Percentiles rank a stretch among this genome's conserved stretches.
Evolutionary conservation across 2,329 filamentous ascomycete species (phyloP).

Genomic region (Beauveria sp.): DNA sequence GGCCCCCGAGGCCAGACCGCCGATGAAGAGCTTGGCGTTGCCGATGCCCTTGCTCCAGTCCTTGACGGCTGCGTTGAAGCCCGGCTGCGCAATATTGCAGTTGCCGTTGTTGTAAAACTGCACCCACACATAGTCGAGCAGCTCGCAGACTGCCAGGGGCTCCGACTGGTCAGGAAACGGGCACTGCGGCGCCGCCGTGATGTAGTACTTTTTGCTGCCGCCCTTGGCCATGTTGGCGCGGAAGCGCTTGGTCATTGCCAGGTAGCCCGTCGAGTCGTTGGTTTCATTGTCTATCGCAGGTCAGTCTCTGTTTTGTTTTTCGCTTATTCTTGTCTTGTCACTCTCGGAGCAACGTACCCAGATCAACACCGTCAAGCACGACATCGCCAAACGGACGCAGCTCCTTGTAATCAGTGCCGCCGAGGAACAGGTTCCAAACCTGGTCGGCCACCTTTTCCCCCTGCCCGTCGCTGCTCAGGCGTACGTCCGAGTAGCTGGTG

Average conservation of each 20-base stretch:
- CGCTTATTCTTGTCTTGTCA: neutral
- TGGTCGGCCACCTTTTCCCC: constrained; percentile 50
- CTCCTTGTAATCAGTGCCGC: constrained; percentile 28
- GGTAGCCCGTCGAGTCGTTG: constrained; percentile 50
- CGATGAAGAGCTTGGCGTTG: constrained; percentile 51
- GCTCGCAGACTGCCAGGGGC: constrained; percentile 25
- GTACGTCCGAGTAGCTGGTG: constrained; percentile 59
- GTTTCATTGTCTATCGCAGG: constrained; percentile 40
- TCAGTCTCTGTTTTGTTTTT: neutral
- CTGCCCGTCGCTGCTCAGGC: constrained; percentile 35
- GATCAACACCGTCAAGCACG: constrained; percentile 66
- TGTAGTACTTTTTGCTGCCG: constrained; percentile 41
- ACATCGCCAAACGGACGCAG: constrained; percentile 59
- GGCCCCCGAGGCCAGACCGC: constrained; percentile 45
- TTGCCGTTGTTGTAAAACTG: constrained; percentile 64
- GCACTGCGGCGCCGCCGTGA: constrained; percentile 60
- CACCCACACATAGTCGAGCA: constrained; percentile 51
- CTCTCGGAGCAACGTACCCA: constrained; percentile 24
- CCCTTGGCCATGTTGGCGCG: constrained; percentile 45
- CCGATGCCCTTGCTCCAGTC: constrained; percentile 55
- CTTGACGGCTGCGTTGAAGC: constrained; percentile 55
- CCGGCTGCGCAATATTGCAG: constrained; percentile 41
- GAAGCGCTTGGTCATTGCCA: constrained; percentile 52
- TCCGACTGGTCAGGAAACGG: constrained; percentile 49
- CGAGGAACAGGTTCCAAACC: constrained; percentile 62